Base-by-base conservation (phyloP, 305 asterid species). In the Fraxinus sp. region DNA sequence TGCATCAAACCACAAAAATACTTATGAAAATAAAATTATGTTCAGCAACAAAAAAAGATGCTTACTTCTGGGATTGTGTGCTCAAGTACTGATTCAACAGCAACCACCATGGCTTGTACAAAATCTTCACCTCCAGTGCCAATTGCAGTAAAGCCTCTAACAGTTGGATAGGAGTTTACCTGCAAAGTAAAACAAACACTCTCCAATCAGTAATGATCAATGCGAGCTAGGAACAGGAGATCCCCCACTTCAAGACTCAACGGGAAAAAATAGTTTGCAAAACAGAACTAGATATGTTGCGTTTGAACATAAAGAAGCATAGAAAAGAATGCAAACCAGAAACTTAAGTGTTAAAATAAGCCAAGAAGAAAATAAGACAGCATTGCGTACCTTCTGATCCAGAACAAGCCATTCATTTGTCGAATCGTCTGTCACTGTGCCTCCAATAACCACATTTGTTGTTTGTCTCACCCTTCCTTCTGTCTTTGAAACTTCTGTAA, bases 111-210 rank as follows among this genome's bases (percentile, higher is more conserved):
- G 79, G 98, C 93, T 32, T 96, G 95, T 83, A 94, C 98, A 86
- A 96, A 96, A 87, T 96, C 98, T 79, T 94, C 97, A 77, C 98
- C 98, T 81, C 99, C 98, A 18, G 95, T 92, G 81, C 98, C 99
- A 77, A 96, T 96, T 77, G 99, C 99, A 7, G 99, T 96, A 86
- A 96, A 96, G 84, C 97, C 97, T 86, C 99, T 89, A 73, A 87
- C 97, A 16, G 97, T 93, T 76, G 99, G 99, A 84, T 96, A 94
- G 22, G 98, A 91, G 87, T 96, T 96, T 81, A 96, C 97, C 98
- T 96, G 79, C 68, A 59, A 82, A 59, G 77, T 32, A 78, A 68
- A 76, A 64, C 83, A 28, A 71, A n/a, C 74, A 41, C 22, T 68
- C 49, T 44, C 76, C 59, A 24, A 35, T 81, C 83, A 55, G 80